Evolutionary conservation across 2,329 filamentous ascomycete genomes (phyloP), one percentile per base, ranked within the genome.

Genomic region (Helminthosporium solani): DNA sequence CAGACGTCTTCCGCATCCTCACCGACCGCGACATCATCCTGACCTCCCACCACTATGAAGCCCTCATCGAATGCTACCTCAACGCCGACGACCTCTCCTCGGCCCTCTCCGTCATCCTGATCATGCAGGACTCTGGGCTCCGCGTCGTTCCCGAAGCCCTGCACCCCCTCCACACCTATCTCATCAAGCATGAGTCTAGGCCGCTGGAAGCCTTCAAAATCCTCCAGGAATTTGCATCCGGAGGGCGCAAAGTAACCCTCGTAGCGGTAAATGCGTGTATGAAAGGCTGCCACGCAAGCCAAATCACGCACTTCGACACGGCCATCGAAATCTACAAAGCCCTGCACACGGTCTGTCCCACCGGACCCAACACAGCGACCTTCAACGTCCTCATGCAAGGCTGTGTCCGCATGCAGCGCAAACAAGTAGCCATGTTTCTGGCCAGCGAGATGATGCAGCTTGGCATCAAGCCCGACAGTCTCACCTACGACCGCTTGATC

Each of bases 11-110:
- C 50, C 78, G 83, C 19, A 71, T 84, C 42, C 76, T 92, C 15
- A 77, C 79, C 3, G 74, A 78, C 7, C 78, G 83, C 19, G 77
- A 77, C 12, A 78, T 79, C 1, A 75, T 78, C 33, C 75, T 90
- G 30, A 74, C 78, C 7, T 70, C 79, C 5, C 78, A 86, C 51
- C 89, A 96, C 64, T 95, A 94, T 69, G 90, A 95, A 66, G 79
- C 86, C 21, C 77, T 96, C 21, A 74, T 91, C 6, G 83, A 88
- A 46, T 80, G 86, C 3, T 89, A 95, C 61, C 75, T 83, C 9
- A 67, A 68, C 14, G 72, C 74, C 3, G 75, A 77, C 2, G 83
- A 94, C 53, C 61, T 92, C 7, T 70, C 73, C 19, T 81, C 83
- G 20, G 86, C 87, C 0, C 76, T 96, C 28, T 79, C 81, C 33